A percentile compares a stretch with the other conserved stretches of the same genome.
phyloP scores from a whole-genome alignment of 768 basidiomycete genomes.

The Mycena crocata region DNA sequence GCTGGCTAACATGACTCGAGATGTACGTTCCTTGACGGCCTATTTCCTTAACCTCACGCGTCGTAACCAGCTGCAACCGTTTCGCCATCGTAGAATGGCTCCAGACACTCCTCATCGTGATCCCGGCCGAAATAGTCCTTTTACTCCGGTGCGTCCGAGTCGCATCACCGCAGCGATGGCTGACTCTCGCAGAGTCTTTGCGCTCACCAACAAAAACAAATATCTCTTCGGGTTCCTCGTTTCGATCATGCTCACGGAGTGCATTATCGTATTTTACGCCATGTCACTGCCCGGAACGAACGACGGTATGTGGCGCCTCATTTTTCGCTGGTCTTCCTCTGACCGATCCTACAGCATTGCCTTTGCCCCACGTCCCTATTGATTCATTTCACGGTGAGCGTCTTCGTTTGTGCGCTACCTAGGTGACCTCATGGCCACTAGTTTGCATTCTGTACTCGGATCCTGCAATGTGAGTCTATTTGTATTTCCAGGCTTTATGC shows the following conservation, averaged over 20 bases:
- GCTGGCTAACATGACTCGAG: background rate
- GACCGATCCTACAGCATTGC: slow-evolving; percentile 19
- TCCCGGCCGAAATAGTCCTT: slow-evolving; percentile 42
- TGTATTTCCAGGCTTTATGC: background rate
- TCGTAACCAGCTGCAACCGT: slow-evolving; percentile 40
- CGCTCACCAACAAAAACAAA: slow-evolving; percentile 35
- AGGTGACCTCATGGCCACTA: too few relatives aligned
- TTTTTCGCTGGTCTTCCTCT: background rate
- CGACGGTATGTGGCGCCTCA: slow-evolving; percentile 28
- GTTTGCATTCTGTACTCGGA: slow-evolving; percentile 35
- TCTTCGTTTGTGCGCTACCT: background rate
- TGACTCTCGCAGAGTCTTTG: slow-evolving; percentile 32
- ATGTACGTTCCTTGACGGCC: slow-evolving; percentile 23
- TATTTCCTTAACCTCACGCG: background rate
- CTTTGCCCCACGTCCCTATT: slow-evolving; percentile 28
- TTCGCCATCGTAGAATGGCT: slow-evolving; percentile 46
- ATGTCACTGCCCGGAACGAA: slow-evolving; percentile 41
- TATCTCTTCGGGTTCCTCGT: slow-evolving; percentile 29
- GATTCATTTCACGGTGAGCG: slow-evolving; percentile 33
- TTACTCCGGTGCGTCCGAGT: slow-evolving; percentile 38
- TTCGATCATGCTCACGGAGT: slow-evolving; percentile 37
- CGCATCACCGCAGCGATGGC: background rate
- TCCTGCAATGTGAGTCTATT: slow-evolving; percentile 8
- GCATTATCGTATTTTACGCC: slow-evolving; percentile 42
- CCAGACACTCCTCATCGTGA: slow-evolving; percentile 41